Conservation (phyloP, 2,329 filamentous ascomycete genomes). For the Neocatenulostroma microsporum region DNA sequence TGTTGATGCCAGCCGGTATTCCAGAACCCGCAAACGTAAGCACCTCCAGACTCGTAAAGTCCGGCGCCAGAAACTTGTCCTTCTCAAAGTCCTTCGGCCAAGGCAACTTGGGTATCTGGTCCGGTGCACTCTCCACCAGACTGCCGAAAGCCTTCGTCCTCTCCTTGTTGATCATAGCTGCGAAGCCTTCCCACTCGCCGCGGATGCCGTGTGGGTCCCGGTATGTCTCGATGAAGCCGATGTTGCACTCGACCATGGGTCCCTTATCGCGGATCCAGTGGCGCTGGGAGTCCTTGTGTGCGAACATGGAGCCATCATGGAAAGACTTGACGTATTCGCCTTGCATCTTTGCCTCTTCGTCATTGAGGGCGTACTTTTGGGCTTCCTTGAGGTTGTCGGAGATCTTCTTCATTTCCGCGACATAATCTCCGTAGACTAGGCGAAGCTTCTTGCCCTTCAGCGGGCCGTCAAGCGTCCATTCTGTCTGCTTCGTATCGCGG, state of each 20-base stretch:
- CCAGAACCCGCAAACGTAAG: slow-evolving; percentile 65
- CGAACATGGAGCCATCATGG: slow-evolving; percentile 42
- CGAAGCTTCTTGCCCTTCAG: slow-evolving; percentile 39
- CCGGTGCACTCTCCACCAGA: slow-evolving; percentile 71
- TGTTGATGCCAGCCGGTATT: slow-evolving; percentile 48
- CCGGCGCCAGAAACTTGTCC: slow-evolving; percentile 87
- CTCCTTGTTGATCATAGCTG: slow-evolving; percentile 71
- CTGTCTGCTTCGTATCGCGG: slow-evolving; percentile 37
- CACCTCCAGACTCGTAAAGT: slow-evolving; percentile 92
- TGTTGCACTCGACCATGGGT: slow-evolving; percentile 45
- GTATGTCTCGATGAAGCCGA: slow-evolving; percentile 51
- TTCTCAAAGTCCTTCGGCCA: slow-evolving; percentile 90
- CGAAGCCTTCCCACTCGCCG: slow-evolving; percentile 48
- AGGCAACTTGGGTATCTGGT: slow-evolving; percentile 79
- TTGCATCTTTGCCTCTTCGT: slow-evolving; percentile 39
- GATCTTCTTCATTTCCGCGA: slow-evolving; percentile 41
- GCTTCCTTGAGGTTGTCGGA: slow-evolving; percentile 40
- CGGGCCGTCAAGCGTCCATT: slow-evolving; percentile 38
- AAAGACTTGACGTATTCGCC: slow-evolving; percentile 44
- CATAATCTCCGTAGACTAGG: slow-evolving; percentile 41
- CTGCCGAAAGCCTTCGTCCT: slow-evolving; percentile 80
- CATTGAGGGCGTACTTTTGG: slow-evolving; percentile 40
- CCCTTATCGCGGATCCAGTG: slow-evolving; percentile 49
- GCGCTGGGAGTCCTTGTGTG: slow-evolving; percentile 45
- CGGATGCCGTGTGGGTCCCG: slow-evolving; percentile 48